phyloP scores from a whole-genome alignment of 2,329 filamentous ascomycete species.

The Epicoccum sorghinum region DNA sequence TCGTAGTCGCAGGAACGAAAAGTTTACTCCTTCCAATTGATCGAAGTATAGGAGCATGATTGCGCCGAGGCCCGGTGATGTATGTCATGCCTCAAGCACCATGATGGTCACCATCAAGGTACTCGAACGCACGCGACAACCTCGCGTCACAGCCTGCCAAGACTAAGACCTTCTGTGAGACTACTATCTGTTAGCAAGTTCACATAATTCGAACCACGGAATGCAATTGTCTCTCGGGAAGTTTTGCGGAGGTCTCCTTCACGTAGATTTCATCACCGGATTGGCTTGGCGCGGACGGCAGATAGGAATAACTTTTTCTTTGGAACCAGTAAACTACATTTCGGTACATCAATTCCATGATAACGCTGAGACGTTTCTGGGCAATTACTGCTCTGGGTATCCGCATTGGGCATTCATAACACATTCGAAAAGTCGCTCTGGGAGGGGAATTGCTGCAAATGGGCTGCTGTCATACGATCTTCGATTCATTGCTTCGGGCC shows the following conservation, averaged over 20 bases:
- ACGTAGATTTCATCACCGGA: not conserved
- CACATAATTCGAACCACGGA: not conserved
- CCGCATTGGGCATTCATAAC: constrained; percentile 11
- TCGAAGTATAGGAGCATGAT: not conserved
- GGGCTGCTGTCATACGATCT: constrained; percentile 3
- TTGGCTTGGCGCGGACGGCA: not conserved
- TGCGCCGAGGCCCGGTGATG: not conserved
- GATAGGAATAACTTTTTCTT: not conserved
- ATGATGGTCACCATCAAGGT: constrained; percentile 37
- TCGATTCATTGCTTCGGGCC: constrained; percentile 14
- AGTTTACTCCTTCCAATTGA: not conserved
- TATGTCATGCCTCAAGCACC: constrained; percentile 22
- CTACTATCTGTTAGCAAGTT: not conserved
- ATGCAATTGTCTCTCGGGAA: not conserved
- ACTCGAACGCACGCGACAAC: constrained; percentile 17
- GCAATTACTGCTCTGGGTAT: not conserved
- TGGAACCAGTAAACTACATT: no score
- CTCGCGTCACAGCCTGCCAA: not conserved
- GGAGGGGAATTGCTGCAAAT: constrained; percentile 8
- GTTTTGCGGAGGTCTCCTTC: not conserved
- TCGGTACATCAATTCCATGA: not conserved
- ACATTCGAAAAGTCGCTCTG: constrained; percentile 7
- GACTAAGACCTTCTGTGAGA: not conserved
- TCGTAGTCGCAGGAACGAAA: not conserved
- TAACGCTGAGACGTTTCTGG: constrained; percentile 2